Conservation (phyloP, 192 early-diverging fungal species). For the Rhizophagus clarus region DNA sequence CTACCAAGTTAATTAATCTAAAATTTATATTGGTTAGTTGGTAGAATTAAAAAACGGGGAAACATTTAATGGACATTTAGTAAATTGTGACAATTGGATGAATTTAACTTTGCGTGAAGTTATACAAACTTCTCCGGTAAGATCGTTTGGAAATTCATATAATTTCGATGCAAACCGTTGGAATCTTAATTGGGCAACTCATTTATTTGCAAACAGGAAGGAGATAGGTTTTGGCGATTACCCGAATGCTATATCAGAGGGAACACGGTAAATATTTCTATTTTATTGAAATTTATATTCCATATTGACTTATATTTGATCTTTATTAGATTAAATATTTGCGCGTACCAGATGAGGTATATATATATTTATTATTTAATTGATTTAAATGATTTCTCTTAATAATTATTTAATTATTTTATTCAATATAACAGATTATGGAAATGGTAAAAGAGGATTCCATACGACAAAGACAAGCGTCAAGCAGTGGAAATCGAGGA, state of each 20-base stretch:
- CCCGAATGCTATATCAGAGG: constrained; percentile 94
- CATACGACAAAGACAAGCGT: constrained; percentile 52
- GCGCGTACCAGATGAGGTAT: constrained; percentile 83
- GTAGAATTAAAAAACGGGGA: constrained; percentile 99
- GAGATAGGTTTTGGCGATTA: constrained; percentile 91
- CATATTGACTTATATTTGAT: neutral
- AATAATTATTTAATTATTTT: constrained; percentile 6
- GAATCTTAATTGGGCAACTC: too few relatives aligned
- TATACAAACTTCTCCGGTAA: constrained; percentile 86
- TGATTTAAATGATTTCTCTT: neutral
- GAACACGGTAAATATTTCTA: constrained; percentile 56
- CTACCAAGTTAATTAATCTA: neutral
- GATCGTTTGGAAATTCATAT: neutral
- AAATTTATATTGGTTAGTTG: constrained; percentile 46
- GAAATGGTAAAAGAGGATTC: constrained; percentile 91
- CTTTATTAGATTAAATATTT: constrained; percentile 70
- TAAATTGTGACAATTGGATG: constrained; percentile 97
- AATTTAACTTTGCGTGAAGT: constrained; percentile 94
- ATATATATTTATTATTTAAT: neutral
- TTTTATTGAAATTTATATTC: constrained; percentile 10
- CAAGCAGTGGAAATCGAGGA: constrained; percentile 45
- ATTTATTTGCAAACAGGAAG: constrained; percentile 58
- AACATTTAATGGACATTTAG: constrained; percentile 97
- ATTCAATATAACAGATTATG: constrained; percentile 55
- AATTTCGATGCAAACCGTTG: too few relatives aligned